Conservation (phyloP, 129 eudicot species). For the Erigeron canadensis region DNA sequence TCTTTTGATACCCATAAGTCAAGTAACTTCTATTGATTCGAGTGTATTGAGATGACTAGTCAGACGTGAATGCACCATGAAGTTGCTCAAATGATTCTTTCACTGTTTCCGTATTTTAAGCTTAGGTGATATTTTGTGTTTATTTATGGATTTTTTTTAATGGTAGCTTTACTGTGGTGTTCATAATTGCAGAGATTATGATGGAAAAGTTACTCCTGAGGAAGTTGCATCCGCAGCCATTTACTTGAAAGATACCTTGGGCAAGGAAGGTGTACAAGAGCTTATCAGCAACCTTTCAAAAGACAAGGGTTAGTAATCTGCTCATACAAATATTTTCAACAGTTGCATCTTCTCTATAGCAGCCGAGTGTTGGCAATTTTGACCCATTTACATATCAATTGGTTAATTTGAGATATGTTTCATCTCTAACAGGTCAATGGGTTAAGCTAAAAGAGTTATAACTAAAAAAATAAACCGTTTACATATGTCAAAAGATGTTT, state of each 20-base stretch:
- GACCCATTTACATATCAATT: background rate
- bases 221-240: conserved; percentile 96
- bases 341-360: conserved; percentile 1
- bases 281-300: conserved; percentile 89
- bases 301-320: conserved; percentile 60
- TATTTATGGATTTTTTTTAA: background rate
- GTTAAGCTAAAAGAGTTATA: background rate
- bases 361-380: background rate
- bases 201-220: conserved; percentile 95
- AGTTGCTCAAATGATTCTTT: background rate
- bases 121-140: background rate
- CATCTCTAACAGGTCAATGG: background rate
- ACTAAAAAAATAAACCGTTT: background rate
- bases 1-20: no score
- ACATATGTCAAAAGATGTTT: background rate
- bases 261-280: conserved; percentile 91
- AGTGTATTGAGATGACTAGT: no score
- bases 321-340: conserved; percentile 13
- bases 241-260: conserved; percentile 90
- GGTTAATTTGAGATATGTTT: conserved; percentile 1
- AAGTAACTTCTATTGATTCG: no score
- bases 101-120: background rate
- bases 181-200: conserved; percentile 65
- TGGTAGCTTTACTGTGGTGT: background rate
- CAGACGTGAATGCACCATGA: background rate